These are phyloP conservation scores for Diplodia mutila DNA, from an alignment of 2,329 filamentous ascomycete genomes.

Conservation along the genomic window DNA sequence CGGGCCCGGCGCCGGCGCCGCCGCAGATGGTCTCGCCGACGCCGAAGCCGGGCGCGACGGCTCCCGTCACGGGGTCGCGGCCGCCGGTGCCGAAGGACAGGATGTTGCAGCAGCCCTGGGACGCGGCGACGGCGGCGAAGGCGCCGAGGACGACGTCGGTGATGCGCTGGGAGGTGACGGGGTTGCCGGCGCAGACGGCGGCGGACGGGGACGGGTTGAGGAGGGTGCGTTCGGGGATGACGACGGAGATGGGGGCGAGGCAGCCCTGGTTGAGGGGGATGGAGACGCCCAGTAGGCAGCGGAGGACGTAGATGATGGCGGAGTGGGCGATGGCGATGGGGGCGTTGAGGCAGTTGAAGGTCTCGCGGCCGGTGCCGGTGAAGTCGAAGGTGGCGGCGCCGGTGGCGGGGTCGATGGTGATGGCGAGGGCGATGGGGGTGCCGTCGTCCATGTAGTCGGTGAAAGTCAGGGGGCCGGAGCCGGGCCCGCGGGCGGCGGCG, in stretches of 20 bases:
- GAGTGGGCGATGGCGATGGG: constrained; percentile 45
- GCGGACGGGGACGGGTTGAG: constrained; percentile 35
- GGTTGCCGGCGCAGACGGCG: constrained; percentile 39
- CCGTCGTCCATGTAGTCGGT: constrained; percentile 50
- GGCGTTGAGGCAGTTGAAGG: constrained; percentile 43
- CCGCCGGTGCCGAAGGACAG: constrained; percentile 43
- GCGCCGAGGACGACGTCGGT: constrained; percentile 39
- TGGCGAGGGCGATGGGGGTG: constrained; percentile 39
- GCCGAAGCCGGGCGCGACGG: constrained; percentile 32
- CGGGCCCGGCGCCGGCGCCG: constrained; percentile 40
- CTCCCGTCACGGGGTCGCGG: constrained; percentile 33
- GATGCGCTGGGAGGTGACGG: constrained; percentile 39
- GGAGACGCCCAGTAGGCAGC: constrained; percentile 37
- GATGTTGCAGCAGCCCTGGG: constrained; percentile 38
- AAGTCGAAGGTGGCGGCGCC: constrained; percentile 47
- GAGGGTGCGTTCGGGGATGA: constrained; percentile 35
- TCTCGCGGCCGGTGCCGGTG: constrained; percentile 44
- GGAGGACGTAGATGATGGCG: constrained; percentile 36
- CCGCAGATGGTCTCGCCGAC: constrained; percentile 44
- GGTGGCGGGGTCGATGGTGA: constrained; percentile 38
- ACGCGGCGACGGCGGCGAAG: constrained; percentile 37
- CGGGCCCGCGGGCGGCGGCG: not conserved
- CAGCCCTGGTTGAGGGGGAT: constrained; percentile 44
- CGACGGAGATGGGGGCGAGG: constrained; percentile 34
- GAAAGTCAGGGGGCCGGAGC: constrained; percentile 14